Conservation (phyloP, 768 basidiomycete genomes). For the Pleurotus salmoneostramineus region DNA sequence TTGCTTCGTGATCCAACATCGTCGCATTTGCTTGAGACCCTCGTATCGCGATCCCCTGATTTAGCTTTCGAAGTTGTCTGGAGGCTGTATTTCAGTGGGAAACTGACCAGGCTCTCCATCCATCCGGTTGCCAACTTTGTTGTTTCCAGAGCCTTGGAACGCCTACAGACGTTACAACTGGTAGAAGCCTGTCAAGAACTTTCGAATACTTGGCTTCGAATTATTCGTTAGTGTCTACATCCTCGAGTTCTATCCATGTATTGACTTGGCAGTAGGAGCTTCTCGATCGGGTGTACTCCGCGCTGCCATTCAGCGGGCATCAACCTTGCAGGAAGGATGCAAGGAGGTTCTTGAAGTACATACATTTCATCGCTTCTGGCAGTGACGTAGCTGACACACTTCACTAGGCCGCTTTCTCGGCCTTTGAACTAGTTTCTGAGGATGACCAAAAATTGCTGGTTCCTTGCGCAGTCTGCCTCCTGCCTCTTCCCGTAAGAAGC, state of each 20-base stretch:
- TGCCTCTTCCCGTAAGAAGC: conserved; percentile 41
- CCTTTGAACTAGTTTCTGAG: conserved; percentile 49
- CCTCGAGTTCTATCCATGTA: background rate
- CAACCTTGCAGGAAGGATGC: conserved; percentile 41
- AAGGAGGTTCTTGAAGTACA: conserved; percentile 55
- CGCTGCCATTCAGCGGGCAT: conserved; percentile 68
- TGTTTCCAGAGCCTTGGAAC: conserved; percentile 70
- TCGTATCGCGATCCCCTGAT: conserved; percentile 61
- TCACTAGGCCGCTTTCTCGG: conserved; percentile 51
- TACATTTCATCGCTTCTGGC: background rate
- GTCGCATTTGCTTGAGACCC: conserved; percentile 85
- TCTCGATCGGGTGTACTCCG: conserved; percentile 76
- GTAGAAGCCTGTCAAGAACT: conserved; percentile 57
- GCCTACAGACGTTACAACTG: conserved; percentile 56
- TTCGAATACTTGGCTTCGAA: conserved; percentile 48
- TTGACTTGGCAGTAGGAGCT: conserved; percentile 39
- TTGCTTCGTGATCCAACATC: conserved; percentile 84
- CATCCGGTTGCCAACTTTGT: conserved; percentile 97
- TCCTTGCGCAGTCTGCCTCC: conserved; percentile 60
- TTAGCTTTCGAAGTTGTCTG: conserved; percentile 66
- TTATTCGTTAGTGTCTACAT: conserved; percentile 57
- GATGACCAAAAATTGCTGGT: conserved; percentile 56
- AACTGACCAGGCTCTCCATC: conserved; percentile 63
- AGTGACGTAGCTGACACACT: background rate
- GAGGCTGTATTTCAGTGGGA: conserved; percentile 74